Evolutionary conservation across 192 early-diverging fungal genomes (phyloP).

Genomic region (Oehlia diaphana): DNA sequence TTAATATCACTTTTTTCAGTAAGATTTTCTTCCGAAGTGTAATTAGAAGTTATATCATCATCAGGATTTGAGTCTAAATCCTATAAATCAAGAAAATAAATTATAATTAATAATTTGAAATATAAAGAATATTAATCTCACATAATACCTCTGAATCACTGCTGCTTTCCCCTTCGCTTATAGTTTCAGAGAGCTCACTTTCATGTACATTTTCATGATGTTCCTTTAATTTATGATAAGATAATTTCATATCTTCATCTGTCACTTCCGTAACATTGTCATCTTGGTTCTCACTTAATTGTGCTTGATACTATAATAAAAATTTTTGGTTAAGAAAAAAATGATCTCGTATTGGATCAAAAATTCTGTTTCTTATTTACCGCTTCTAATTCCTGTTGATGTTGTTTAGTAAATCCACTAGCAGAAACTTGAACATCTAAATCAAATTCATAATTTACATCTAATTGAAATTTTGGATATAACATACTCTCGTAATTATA

Average conservation of each 20-base stretch:
- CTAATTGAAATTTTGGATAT: slow-evolving; percentile 87
- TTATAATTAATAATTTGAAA: no score
- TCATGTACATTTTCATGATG: background rate
- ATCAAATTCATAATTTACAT: slow-evolving; percentile 81
- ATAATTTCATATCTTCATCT: slow-evolving; percentile 30
- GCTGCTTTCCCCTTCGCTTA: slow-evolving; percentile 33
- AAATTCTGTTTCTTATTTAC: slow-evolving; percentile 44
- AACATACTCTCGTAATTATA: slow-evolving; percentile 90
- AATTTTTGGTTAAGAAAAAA: background rate
- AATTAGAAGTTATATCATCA: slow-evolving; percentile 17
- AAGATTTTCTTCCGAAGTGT: slow-evolving; percentile 22
- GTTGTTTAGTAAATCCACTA: slow-evolving; percentile 92
- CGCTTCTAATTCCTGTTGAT: slow-evolving; percentile 84
- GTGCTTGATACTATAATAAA: slow-evolving; percentile 26
- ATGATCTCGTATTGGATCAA: slow-evolving; percentile 29
- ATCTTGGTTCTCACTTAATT: slow-evolving; percentile 30
- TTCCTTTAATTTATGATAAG: slow-evolving; percentile 30
- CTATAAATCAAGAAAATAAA: background rate
- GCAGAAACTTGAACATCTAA: slow-evolving; percentile 97
- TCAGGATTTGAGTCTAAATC: slow-evolving; percentile 1
- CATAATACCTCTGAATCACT: background rate
- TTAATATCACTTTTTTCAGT: slow-evolving; percentile 28
- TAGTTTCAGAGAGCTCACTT: slow-evolving; percentile 30
- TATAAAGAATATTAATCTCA: background rate
- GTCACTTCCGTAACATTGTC: slow-evolving; percentile 35